Conservation (phyloP, 2,329 filamentous ascomycete genomes). For the Thelonectria rubi region DNA sequence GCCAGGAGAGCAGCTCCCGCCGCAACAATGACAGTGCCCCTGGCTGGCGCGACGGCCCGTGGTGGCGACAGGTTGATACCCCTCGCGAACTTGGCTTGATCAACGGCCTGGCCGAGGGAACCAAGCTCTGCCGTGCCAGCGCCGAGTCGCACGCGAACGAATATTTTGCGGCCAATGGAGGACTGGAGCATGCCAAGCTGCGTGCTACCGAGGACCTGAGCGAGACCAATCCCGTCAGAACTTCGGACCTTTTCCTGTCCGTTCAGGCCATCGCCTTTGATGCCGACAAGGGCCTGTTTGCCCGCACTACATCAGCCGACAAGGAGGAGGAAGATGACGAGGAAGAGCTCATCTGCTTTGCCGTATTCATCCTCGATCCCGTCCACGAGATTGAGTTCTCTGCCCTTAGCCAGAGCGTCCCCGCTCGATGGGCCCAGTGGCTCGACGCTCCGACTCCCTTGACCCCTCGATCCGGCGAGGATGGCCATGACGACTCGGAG, state of each 20-base stretch:
- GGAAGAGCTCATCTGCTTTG: constrained; percentile 76
- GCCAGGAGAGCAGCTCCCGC: constrained; percentile 81
- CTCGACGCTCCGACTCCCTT: constrained; percentile 77
- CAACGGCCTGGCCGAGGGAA: constrained; percentile 83
- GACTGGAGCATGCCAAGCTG: constrained; percentile 80
- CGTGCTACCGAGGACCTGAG: constrained; percentile 81
- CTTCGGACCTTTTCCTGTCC: constrained; percentile 94
- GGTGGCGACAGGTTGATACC: constrained; percentile 82
- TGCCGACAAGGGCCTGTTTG: constrained; percentile 73
- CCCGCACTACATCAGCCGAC: constrained; percentile 60
- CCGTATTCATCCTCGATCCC: constrained; percentile 84
- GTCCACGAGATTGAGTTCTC: constrained; percentile 90
- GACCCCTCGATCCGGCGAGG: constrained; percentile 62
- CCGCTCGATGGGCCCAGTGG: constrained; percentile 89
- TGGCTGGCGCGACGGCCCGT: constrained; percentile 93
- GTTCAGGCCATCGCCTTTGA: constrained; percentile 84
- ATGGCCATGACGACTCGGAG: constrained; percentile 51
- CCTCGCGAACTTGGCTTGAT: constrained; percentile 82
- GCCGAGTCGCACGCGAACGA: constrained; percentile 89
- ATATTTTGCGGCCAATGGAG: constrained; percentile 81
- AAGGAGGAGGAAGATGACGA: constrained; percentile 62
- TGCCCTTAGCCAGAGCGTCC: constrained; percentile 83
- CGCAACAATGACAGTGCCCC: constrained; percentile 66
- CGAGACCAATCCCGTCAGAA: constrained; percentile 88
- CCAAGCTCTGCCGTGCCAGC: constrained; percentile 87